Conservation (phyloP, 1,139 yeast species). For the Debaryomycetaceae sp. region DNA sequence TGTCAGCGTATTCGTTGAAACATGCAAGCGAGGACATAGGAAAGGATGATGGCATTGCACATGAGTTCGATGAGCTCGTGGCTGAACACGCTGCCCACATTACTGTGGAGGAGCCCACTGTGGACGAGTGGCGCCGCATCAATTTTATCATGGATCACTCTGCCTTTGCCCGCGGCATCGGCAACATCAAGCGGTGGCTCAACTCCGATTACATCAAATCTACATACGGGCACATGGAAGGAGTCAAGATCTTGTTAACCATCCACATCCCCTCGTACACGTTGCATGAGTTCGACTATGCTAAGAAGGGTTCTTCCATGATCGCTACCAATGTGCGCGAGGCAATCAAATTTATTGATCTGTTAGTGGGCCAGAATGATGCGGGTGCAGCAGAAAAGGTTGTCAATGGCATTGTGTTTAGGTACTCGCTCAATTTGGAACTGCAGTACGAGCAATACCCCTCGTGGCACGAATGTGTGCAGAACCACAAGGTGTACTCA, state of each 20-base stretch:
- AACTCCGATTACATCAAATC: constrained; percentile 31
- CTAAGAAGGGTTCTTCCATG: constrained; percentile 51
- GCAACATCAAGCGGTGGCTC: constrained; percentile 56
- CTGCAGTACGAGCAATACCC: constrained; percentile 15
- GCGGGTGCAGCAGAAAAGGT: constrained; percentile 10
- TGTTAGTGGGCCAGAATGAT: constrained; percentile 18
- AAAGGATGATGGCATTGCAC: constrained; percentile 1
- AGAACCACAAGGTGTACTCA: constrained; percentile 37
- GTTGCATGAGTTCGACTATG: constrained; percentile 51
- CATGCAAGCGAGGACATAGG: constrained; percentile 1
- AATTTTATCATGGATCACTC: constrained; percentile 54
- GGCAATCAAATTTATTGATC: constrained; percentile 51
- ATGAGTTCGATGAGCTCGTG: constrained; percentile 13
- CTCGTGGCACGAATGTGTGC: constrained; percentile 43
- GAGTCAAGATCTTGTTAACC: constrained; percentile 21
- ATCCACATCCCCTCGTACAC: constrained; percentile 51
- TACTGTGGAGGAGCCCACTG: constrained; percentile 5
- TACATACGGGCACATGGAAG: constrained; percentile 12
- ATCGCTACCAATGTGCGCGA: constrained; percentile 55
- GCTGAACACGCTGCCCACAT: constrained; percentile 1
- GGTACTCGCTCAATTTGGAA: constrained; percentile 18
- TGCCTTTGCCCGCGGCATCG: constrained; percentile 56
- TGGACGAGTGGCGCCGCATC: constrained; percentile 10
- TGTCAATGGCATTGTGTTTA: neutral
- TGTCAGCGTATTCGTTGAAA: constrained; percentile 7